Evolutionary conservation across 139 green algal genomes (phyloP), one percentile per base, ranked within the genome.

Genomic region (Coelastrella sp.): DNA sequence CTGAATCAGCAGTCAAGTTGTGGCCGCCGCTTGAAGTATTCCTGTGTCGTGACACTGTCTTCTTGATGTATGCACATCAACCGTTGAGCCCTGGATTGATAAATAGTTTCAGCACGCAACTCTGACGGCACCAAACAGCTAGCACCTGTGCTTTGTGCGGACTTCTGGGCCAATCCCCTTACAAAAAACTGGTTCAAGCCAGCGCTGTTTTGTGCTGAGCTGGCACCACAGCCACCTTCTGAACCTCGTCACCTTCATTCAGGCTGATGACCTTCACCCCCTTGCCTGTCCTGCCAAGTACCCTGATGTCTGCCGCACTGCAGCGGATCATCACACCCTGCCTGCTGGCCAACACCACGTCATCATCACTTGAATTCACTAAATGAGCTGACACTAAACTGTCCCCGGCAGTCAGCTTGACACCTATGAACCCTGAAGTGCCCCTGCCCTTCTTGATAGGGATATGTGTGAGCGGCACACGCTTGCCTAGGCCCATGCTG

Each of bases 341-440:
- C n/a, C 74, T 27, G 20, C 89, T 96, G 15, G 89, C 93, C 68
- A 96, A 56, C 66, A 96, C 79, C 72, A 96, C 58, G 12, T 87
- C 85, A 27, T 83, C 85, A 7, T 87, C 83, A 7, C 10, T 61
- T 11, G 27, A 61, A n/a, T 82, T 58, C 49, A 96, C 91, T 65
- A 95, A 66, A n/a, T 92, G 82, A 4, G 92, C 65, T 9, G 82
- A 90, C 0, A 90, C 90, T 6, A 96, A 79, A 4, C 58, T 56
- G 89, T 96, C 93, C 4, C 88, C 94, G 17, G 74, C 74, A 59
- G 61, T 12, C 6, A 90, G 25, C 59, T 84, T 84, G 8, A 85
- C 61, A 14, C 74, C 86, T 24, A 84, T 84, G 0, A 66, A 17
- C 12, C 86, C 86, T 14, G 22, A 4, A 24, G 12, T 10, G 8